These are phyloP conservation scores for Flaveria sonorensis DNA, from an alignment of 129 eudicot species.

Conservation along the genomic window DNA sequence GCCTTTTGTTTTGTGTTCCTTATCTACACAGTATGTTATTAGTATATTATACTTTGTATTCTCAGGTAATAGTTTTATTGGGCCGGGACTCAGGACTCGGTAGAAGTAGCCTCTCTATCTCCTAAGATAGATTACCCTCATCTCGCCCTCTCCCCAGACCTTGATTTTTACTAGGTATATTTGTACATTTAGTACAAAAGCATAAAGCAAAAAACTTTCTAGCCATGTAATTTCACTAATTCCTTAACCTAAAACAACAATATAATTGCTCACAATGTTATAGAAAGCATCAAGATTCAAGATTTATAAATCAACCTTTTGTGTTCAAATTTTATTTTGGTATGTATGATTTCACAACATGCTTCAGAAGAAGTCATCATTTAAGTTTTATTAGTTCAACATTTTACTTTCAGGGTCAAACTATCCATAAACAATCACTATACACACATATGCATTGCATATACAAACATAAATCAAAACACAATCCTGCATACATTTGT, in stretches of 20 bases:
- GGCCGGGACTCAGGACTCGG: no score
- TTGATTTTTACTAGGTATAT: no score
- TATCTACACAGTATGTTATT: no score
- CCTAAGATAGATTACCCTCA: no score
- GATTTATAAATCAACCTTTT: background rate
- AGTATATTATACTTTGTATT: no score
- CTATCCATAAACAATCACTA: background rate
- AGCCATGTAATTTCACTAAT: background rate
- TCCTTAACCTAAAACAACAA: background rate
- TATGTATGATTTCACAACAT: background rate
- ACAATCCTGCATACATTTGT: conserved; percentile 7
- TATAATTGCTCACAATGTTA: no score
- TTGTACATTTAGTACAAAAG: background rate
- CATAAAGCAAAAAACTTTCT: conserved; percentile 8
- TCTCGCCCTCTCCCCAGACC: no score
- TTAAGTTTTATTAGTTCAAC: no score
- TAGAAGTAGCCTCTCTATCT: no score
- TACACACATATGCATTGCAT: conserved; percentile 4
- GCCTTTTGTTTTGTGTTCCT: no score
- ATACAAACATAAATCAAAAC: conserved; percentile 1
- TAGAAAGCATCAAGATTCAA: conserved; percentile 18
- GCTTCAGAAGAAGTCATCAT: background rate
- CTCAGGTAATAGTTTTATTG: no score
- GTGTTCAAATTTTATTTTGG: background rate
- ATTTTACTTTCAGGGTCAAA: background rate